phyloP scores from a whole-genome alignment of 148 eudicot genomes.

The Chenopodium album region DNA sequence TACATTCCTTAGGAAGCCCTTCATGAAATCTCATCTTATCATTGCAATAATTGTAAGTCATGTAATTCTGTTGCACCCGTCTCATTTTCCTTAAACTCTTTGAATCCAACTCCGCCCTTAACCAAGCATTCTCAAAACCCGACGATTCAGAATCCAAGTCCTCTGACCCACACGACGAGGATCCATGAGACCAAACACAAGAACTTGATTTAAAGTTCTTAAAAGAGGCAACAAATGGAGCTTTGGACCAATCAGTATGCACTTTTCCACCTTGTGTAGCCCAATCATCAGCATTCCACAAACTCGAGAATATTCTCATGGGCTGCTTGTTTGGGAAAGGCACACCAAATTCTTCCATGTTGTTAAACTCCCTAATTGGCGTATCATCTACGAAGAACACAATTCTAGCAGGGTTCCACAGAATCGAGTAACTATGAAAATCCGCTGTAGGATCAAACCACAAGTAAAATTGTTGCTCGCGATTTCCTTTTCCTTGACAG shows the following conservation, averaged over 20 bases:
- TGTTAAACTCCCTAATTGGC: constrained; percentile 1
- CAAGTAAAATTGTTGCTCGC: constrained; percentile 7
- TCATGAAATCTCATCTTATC: background rate
- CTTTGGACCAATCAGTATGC: constrained; percentile 3
- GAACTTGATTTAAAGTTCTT: background rate
- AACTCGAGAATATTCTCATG: background rate
- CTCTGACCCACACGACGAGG: background rate
- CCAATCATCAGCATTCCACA: constrained; percentile 9
- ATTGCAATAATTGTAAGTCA: constrained; percentile 3
- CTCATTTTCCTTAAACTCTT: background rate
- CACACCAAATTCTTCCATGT: background rate
- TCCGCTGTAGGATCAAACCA: constrained; percentile 1
- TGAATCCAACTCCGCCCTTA: background rate
- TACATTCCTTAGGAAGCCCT: constrained; percentile 3
- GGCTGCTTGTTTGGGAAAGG: constrained; percentile 7
- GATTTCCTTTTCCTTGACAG: background rate
- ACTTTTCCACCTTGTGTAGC: constrained; percentile 5
- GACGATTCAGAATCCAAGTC: background rate
- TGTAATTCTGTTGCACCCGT: background rate
- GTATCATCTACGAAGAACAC: background rate
- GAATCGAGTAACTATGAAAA: background rate
- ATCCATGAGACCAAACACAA: background rate
- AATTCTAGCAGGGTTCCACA: constrained; percentile 1
- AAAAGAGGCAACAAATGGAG: constrained; percentile 2
- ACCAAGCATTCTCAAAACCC: background rate